Evolutionary conservation across 1,139 yeast genomes (phyloP), one percentile per base, ranked within the genome.

Genomic region (Pichia sp.): DNA sequence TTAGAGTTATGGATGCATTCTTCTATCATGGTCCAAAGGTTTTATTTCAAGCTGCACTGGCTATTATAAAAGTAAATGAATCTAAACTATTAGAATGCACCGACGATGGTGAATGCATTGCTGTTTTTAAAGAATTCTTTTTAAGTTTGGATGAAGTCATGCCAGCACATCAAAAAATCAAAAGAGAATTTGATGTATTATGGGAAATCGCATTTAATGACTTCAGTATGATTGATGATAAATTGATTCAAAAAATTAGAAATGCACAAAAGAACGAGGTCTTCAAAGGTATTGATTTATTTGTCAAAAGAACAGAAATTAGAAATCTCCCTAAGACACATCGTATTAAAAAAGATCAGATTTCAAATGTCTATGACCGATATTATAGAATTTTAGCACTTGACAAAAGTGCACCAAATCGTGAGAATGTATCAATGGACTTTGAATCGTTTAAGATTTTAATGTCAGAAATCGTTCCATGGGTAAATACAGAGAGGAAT

Each of bases 71-170:
- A 55, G 73, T 90, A 40, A 90, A 90, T 59, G 96, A 96, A 0
- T 97, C 89, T 54, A 85, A 79, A 53, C 70, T 94, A 23, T 66
- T 94, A 43, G 73, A 77, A 51, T 82, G 90, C 9, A 87, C 82
- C 55, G 99, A 94, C 66, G 98, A 94, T 62, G 97, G 98, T 3
- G 80, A 84, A 55, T 89, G 94, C 56, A 86, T 94, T 42, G 84
- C 87, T 7, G 79, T 90, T 26, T 74, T 94, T 53, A 92, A 92
- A 60, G 79, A 82, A 36, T 94, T 85, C 65, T 92, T 94, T 62
- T 74, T 78, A 32, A 77, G 85, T 0, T 72, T 94, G 34, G 95
- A 86, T 59, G 84, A 85, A 50, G 76, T 95, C 0, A 67, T 77
- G 7, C 82, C 85, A 60, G 77, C 77, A 23, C 81, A 80, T 56